Conservation (phyloP, 2,329 filamentous ascomycete species). For the Kalaharituber pfeilii region DNA sequence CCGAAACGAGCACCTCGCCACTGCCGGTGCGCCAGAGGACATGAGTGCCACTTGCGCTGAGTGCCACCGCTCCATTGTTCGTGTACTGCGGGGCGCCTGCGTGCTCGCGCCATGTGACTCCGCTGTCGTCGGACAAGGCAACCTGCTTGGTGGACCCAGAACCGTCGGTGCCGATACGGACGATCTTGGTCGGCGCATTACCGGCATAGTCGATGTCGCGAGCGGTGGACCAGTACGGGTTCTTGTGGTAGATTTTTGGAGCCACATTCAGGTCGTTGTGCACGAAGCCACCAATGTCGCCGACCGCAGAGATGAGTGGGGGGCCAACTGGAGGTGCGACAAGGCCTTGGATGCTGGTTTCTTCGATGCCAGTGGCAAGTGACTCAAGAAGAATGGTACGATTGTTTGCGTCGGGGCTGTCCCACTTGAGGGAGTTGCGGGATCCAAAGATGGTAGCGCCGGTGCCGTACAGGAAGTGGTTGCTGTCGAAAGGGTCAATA, state of each 20-base stretch:
- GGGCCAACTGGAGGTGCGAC: conserved; percentile 35
- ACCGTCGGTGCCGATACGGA: conserved; percentile 34
- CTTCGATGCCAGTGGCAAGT: conserved; percentile 39
- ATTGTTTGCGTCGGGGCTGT: conserved; percentile 26
- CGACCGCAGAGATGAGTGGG: conserved; percentile 36
- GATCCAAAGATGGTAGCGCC: conserved; percentile 39
- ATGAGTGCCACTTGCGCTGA: conserved; percentile 36
- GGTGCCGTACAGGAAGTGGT: conserved; percentile 45
- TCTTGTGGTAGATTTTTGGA: conserved; percentile 33
- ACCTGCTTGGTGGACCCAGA: conserved; percentile 30
- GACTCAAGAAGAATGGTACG: conserved; percentile 31
- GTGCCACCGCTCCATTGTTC: conserved; percentile 33
- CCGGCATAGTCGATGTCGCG: conserved; percentile 29
- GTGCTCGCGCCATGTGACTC: conserved; percentile 34
- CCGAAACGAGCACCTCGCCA: conserved; percentile 16
- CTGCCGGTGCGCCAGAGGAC: conserved; percentile 23
- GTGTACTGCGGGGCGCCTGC: conserved; percentile 32
- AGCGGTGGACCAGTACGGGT: conserved; percentile 33
- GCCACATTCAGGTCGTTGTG: conserved; percentile 28
- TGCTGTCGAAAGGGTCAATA: conserved; percentile 41
- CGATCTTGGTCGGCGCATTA: conserved; percentile 29
- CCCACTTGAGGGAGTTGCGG: conserved; percentile 40
- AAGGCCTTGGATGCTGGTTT: conserved; percentile 35
- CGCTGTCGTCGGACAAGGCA: conserved; percentile 35
- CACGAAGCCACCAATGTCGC: conserved; percentile 37